A percentile compares a stretch with the other conserved stretches of the same genome.
Evolutionary conservation across 75 land plant genomes (phyloP).

Genomic region (Selaginella moellendorffii): DNA sequence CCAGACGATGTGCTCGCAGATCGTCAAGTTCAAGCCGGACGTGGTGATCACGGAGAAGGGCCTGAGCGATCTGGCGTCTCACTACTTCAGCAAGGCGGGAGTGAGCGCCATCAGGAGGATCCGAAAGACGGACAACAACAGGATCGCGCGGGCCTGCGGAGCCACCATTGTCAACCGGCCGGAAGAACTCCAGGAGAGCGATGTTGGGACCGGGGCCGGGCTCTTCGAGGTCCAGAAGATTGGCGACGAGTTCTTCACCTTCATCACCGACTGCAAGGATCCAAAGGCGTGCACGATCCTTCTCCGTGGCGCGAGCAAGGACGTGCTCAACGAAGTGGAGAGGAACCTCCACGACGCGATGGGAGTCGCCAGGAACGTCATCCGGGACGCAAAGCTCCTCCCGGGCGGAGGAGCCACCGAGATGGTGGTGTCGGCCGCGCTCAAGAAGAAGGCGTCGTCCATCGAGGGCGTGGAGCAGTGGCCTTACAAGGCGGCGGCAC

Average conservation of each 20-base stretch:
- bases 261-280: slow-evolving; percentile 78
- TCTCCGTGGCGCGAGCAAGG: slow-evolving; percentile 27
- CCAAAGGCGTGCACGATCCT: slow-evolving; percentile 96
- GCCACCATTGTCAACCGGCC: slow-evolving; percentile 94
- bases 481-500: slow-evolving; percentile 97
- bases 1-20: slow-evolving; percentile 57
- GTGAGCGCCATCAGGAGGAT: slow-evolving; percentile 78
- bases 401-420: slow-evolving; percentile 98
- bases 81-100: slow-evolving; percentile 76
- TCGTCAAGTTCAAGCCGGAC: slow-evolving; percentile 82
- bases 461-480: slow-evolving; percentile 72
- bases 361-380: slow-evolving; percentile 85
- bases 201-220: slow-evolving; percentile 92
- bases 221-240: slow-evolving; percentile 89
- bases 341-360: slow-evolving; percentile 95
- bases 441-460: slow-evolving; percentile 80
- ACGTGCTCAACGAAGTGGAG: slow-evolving; percentile 71
- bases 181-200: slow-evolving; percentile 87
- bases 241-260: slow-evolving; percentile 86
- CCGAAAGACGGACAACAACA: slow-evolving; percentile 85
- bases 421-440: slow-evolving; percentile 70
- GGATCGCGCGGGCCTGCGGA: slow-evolving; percentile 88
- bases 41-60: slow-evolving; percentile 91
- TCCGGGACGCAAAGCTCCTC: slow-evolving; percentile 88
- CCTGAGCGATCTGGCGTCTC: slow-evolving; percentile 80